phyloP scores from a whole-genome alignment of 768 basidiomycete species.

The Rhodotorula taiwanensis region DNA sequence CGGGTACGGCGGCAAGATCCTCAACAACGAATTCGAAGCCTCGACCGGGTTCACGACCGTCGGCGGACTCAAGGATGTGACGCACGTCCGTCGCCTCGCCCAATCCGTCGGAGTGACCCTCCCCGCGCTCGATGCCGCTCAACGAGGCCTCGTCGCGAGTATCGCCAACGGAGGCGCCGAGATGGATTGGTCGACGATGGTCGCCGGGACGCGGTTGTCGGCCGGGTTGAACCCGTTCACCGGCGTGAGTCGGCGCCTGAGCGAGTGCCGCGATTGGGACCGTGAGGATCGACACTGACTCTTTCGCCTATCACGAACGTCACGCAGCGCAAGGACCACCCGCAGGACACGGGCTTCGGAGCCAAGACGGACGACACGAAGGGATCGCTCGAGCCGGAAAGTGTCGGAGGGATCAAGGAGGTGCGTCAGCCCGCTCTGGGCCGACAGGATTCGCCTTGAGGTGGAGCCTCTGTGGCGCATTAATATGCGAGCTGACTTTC shows the following conservation, averaged over 20 bases:
- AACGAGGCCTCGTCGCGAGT: slow-evolving; percentile 62
- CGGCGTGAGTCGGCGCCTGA: too few relatives aligned
- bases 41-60: slow-evolving; percentile 63
- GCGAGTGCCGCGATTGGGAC: too few relatives aligned
- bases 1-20: slow-evolving; percentile 58
- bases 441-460: too few relatives aligned
- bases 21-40: slow-evolving; percentile 67
- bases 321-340: slow-evolving; percentile 13
- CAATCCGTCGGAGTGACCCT: slow-evolving; percentile 49
- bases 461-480: too few relatives aligned
- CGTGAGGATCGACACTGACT: too few relatives aligned
- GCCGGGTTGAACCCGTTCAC: slow-evolving; percentile 54
- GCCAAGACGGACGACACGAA: slow-evolving; percentile 8
- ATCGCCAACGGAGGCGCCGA: slow-evolving; percentile 63
- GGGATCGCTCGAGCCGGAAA: slow-evolving; percentile 10
- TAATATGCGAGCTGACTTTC: not conserved
- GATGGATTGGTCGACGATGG: slow-evolving; percentile 75
- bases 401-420: slow-evolving; percentile 19
- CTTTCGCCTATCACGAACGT: too few relatives aligned
- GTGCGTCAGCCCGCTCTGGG: not conserved
- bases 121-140: slow-evolving; percentile 18
- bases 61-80: slow-evolving; percentile 79
- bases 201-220: slow-evolving; percentile 68
- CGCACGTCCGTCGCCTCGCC: slow-evolving; percentile 58
- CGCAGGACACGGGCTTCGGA: slow-evolving; percentile 32